A percentile compares a stretch with the other conserved stretches of the same genome.
Evolutionary conservation across 805 yeast species (phyloP).

Genomic region (Wickerhamiella shivajii): DNA sequence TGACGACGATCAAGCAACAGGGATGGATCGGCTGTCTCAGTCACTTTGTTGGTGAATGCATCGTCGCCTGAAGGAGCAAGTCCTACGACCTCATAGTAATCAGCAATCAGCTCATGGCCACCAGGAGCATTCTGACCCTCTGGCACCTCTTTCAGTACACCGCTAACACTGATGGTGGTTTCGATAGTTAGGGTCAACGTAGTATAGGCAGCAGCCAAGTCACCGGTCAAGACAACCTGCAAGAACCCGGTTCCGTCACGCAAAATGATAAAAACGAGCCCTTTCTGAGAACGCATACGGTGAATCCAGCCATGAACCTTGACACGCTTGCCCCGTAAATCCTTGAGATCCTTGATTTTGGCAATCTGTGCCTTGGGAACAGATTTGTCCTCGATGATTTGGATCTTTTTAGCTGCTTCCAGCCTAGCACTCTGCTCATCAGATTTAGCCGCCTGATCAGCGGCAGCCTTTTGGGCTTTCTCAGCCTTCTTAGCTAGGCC

Average conservation of each 20-base stretch:
- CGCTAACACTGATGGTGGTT: slow-evolving; percentile 66
- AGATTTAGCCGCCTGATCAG: slow-evolving; percentile 37
- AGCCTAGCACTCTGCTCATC: slow-evolving; percentile 58
- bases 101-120: slow-evolving; percentile 85
- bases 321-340: slow-evolving; percentile 53
- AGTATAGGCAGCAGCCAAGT: slow-evolving; percentile 78
- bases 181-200: slow-evolving; percentile 80
- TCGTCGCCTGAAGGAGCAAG: slow-evolving; percentile 95
- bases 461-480: slow-evolving; percentile 41
- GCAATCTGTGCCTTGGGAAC: slow-evolving; percentile 54
- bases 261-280: slow-evolving; percentile 73
- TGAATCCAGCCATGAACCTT: slow-evolving; percentile 90
- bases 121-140: slow-evolving; percentile 98
- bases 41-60: slow-evolving; percentile 84
- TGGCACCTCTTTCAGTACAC: slow-evolving; percentile 69
- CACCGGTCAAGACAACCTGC: slow-evolving; percentile 81
- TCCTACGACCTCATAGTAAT: slow-evolving; percentile 78
- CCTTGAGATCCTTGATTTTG: slow-evolving; percentile 46
- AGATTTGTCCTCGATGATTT: slow-evolving; percentile 55
- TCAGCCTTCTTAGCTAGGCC: slow-evolving; percentile 72
- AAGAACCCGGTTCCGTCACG: slow-evolving; percentile 92
- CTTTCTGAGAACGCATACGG: slow-evolving; percentile 85
- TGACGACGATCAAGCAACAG: slow-evolving; percentile 89
- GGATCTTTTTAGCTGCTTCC: slow-evolving; percentile 66
- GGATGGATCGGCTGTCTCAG: slow-evolving; percentile 88